A percentile compares a stretch with the other conserved stretches of the same genome.
These are phyloP conservation scores for Aureobasidium leucospermi DNA, from an alignment of 2,329 filamentous ascomycete genomes.

Conservation along the genomic window DNA sequence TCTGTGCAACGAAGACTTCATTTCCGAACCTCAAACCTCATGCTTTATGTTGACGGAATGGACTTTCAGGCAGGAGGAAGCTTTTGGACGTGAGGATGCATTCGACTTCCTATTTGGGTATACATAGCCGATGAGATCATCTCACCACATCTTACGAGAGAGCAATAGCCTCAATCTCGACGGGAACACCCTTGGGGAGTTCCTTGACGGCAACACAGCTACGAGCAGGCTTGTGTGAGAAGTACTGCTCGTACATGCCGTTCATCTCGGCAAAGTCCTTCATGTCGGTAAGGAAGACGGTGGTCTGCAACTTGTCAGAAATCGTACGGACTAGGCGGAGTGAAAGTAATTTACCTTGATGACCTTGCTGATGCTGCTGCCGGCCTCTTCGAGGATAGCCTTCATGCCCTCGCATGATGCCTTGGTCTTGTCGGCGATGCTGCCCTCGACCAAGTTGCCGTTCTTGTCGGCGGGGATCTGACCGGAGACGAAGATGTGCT, in stretches of 20 bases:
- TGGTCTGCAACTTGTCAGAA: constrained; percentile 28
- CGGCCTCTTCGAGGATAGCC: constrained; percentile 75
- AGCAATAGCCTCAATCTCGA: constrained; percentile 88
- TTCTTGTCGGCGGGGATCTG: constrained; percentile 65
- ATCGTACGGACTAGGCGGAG: background rate
- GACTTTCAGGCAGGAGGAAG: background rate
- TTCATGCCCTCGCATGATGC: constrained; percentile 72
- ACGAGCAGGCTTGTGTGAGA: constrained; percentile 73
- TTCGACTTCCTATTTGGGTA: constrained; percentile 9
- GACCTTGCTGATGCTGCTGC: constrained; percentile 68
- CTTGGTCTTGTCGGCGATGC: constrained; percentile 61
- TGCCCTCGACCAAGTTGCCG: constrained; percentile 55
- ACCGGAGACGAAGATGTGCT: constrained; percentile 64
- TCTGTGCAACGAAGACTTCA: too few relatives aligned
- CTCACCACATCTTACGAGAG: constrained; percentile 24
- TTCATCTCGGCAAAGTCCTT: constrained; percentile 82
- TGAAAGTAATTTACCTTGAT: constrained; percentile 60
- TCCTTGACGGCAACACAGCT: constrained; percentile 87
- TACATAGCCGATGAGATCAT: constrained; percentile 1
- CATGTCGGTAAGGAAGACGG: constrained; percentile 88
- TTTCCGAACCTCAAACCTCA: too few relatives aligned
- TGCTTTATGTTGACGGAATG: background rate
- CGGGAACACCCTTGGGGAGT: constrained; percentile 75
- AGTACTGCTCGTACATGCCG: constrained; percentile 67
- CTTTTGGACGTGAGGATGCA: background rate